These are phyloP conservation scores for Suillus variegatus DNA, from an alignment of 768 basidiomycete genomes.

Conservation along the genomic window DNA sequence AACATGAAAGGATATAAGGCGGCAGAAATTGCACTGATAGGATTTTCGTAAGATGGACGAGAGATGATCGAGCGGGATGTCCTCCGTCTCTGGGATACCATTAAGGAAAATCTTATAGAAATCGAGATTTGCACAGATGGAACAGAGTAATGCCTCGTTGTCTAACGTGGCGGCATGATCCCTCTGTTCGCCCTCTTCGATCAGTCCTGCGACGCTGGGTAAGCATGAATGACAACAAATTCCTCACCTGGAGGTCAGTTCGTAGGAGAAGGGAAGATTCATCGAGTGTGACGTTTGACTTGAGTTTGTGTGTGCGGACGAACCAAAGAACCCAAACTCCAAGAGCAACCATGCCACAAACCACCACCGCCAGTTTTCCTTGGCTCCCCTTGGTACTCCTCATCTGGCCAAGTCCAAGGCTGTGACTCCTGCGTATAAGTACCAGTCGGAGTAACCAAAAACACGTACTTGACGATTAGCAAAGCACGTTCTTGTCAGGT, in stretches of 20 bases:
- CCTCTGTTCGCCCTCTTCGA: neutral
- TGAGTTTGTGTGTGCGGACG: neutral
- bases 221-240: neutral
- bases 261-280: neutral
- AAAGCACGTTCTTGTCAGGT: neutral
- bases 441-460: too few relatives aligned
- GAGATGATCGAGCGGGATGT: slow-evolving; percentile 4
- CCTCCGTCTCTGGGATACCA: neutral
- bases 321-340: neutral
- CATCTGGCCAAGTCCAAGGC: too few relatives aligned
- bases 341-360: neutral
- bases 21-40: slow-evolving; percentile 7
- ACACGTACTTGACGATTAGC: too few relatives aligned
- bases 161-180: neutral
- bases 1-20: slow-evolving; percentile 6
- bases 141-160: slow-evolving; percentile 3
- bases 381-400: too few relatives aligned
- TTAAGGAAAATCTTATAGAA: slow-evolving; percentile 6
- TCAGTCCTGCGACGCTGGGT: neutral
- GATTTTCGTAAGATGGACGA: slow-evolving; percentile 9
- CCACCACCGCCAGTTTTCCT: too few relatives aligned
- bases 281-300: neutral
- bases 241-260: neutral
- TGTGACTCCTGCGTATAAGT: too few relatives aligned
- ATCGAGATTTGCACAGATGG: slow-evolving; percentile 8